Evolutionary conservation across 2,329 filamentous ascomycete species (phyloP).

Genomic region (Simplicillium sp.): DNA sequence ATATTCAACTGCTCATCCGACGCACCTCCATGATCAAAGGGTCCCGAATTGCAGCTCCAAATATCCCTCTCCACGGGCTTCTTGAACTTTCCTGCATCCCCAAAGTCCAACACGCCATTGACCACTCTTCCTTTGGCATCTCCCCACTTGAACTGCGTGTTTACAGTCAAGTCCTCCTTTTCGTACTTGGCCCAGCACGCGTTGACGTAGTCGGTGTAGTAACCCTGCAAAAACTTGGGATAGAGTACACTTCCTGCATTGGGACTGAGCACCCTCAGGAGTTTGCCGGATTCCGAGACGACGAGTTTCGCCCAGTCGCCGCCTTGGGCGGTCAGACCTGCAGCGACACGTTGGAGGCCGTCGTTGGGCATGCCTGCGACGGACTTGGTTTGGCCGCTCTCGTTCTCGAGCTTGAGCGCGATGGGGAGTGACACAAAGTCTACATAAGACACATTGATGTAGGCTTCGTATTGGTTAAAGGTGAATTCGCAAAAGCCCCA

Average conservation of each 20-base stretch:
- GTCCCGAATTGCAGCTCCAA: conserved; percentile 44
- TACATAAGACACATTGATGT: conserved; percentile 63
- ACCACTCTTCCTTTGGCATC: conserved; percentile 32
- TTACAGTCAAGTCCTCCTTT: conserved; percentile 32
- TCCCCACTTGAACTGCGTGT: conserved; percentile 46
- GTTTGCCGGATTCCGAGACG: conserved; percentile 19
- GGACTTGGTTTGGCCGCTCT: conserved; percentile 29
- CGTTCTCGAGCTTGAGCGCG: conserved; percentile 41
- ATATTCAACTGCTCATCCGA: conserved; percentile 47
- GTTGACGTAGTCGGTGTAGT: conserved; percentile 41
- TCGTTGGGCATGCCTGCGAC: conserved; percentile 39
- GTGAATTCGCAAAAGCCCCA: conserved; percentile 67
- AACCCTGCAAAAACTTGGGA: conserved; percentile 34
- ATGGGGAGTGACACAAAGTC: conserved; percentile 66
- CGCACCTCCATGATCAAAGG: conserved; percentile 39
- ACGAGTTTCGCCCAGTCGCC: conserved; percentile 43
- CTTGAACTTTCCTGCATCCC: conserved; percentile 26
- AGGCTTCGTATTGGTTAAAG: conserved; percentile 51
- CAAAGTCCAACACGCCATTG: conserved; percentile 25
- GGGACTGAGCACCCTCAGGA: conserved; percentile 43
- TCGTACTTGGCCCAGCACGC: conserved; percentile 42
- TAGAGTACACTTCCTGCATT: conserved; percentile 37
- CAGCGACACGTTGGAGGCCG: conserved; percentile 36
- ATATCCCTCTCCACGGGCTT: conserved; percentile 39
- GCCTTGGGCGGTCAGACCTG: conserved; percentile 33